phyloP scores from a whole-genome alignment of 2,329 filamentous ascomycete genomes.

The Amylocarpus encephaloides region DNA sequence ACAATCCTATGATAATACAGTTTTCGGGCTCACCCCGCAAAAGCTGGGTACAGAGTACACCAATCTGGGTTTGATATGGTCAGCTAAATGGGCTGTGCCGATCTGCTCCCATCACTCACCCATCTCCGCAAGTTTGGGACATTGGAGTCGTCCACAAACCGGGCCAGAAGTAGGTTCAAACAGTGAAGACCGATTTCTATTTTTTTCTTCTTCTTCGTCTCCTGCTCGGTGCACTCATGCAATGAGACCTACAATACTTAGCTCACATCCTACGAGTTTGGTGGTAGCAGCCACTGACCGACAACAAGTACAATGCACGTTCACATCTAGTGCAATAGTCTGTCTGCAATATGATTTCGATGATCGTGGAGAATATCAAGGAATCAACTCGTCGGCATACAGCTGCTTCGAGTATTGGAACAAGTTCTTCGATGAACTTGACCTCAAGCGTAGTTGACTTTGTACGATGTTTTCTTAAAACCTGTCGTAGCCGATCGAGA shows the following conservation, averaged over 20 bases:
- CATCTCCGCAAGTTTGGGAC: slow-evolving; percentile 21
- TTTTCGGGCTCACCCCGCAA: slow-evolving; percentile 17
- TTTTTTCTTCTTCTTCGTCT: slow-evolving; percentile 11
- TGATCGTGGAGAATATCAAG: slow-evolving; percentile 14
- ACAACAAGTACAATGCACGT: slow-evolving; percentile 26
- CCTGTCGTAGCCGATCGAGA: slow-evolving; percentile 6
- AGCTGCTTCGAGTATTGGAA: slow-evolving; percentile 15
- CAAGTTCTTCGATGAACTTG: slow-evolving; percentile 6
- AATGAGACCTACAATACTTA: neutral
- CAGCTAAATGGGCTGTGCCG: neutral
- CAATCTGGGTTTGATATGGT: slow-evolving; percentile 18
- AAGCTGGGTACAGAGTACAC: slow-evolving; percentile 26
- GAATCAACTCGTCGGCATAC: slow-evolving; percentile 20
- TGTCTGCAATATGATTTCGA: slow-evolving; percentile 19
- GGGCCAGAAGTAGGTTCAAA: slow-evolving; percentile 14
- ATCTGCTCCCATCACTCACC: slow-evolving; percentile 14
- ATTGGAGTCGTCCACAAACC: slow-evolving; percentile 17
- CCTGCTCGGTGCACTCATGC: neutral
- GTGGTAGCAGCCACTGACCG: slow-evolving; percentile 3
- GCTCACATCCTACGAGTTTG: no score
- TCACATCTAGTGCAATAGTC: slow-evolving; percentile 19
- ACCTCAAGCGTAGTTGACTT: slow-evolving; percentile 5
- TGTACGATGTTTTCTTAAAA: slow-evolving; percentile 7
- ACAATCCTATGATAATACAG: slow-evolving; percentile 12
- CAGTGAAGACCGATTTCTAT: slow-evolving; percentile 17